These are phyloP conservation scores for Marchantia polymorpha DNA, from an alignment of 225 moss, liverwort and hornwort species.

Conservation along the genomic window DNA sequence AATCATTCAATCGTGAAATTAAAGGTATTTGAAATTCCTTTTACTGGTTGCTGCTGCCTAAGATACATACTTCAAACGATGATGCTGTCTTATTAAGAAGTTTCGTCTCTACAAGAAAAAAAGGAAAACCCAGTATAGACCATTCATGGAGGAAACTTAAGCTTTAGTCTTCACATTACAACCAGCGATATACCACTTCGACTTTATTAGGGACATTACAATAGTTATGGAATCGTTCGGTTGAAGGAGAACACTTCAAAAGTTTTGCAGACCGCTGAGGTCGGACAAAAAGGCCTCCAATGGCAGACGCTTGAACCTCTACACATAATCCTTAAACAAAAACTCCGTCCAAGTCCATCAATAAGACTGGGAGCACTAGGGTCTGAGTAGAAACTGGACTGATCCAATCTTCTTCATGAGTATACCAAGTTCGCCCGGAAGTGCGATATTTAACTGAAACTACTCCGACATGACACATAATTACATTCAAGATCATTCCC, in stretches of 20 bases:
- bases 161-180: not conserved
- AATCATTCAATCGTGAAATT: no score
- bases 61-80: no score
- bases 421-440: not conserved
- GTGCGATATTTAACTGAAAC: not conserved
- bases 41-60: no score
- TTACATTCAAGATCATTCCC: conserved; percentile 10
- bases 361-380: conserved; percentile 1
- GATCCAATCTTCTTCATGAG: not conserved
- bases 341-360: not conserved
- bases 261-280: not conserved
- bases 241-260: not conserved
- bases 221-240: not conserved
- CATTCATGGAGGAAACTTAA: not conserved
- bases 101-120: no score
- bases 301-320: conserved; percentile 2
- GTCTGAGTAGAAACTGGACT: not conserved
- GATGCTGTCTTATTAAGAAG: no score
- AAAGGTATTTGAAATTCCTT: no score
- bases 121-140: no score
- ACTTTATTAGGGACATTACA: conserved; percentile 12
- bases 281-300: not conserved
- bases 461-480: conserved; percentile 14
- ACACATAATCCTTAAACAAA: not conserved
- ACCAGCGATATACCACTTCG: conserved; percentile 2